Evolutionary conservation across 768 basidiomycete genomes (phyloP), one percentile per base, ranked within the genome.

Genomic region (Trametes maxima): DNA sequence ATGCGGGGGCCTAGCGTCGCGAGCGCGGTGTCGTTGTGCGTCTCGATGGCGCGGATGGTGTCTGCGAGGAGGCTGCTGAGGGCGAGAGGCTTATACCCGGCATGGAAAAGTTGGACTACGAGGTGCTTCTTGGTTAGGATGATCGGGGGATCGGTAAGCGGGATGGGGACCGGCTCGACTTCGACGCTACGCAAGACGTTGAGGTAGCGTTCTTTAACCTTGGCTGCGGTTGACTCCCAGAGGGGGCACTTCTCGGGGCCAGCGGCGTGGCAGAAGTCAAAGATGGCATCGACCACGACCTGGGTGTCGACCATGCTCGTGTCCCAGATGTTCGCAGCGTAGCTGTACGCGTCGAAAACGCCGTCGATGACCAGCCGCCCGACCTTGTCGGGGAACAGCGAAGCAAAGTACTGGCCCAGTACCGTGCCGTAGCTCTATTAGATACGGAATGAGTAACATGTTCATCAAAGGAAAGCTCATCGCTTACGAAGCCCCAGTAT

Each of bases 311-410:
- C 17, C 0, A 73, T 63, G 56, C 68, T 70, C 14, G 65, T 57
- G 47, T 56, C 65, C 69, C 70, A 71, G 6, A 52, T 43, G 17
- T 50, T 43, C 33, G 42, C 50, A 17, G 60, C 57, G 60, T 69
- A 69, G 64, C 68, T 67, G 25, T 69, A 46, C 3, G 62, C 52
- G 60, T 73, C 71, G n/a, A 57, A 67, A 4, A 73, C 71, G 40
- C 74, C 74, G 54, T 75, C 74, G 25, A 75, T 67, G 39, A 74
- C 63, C 1, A 75, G 36, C 3, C 72, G 66, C 21, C 64, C 74
- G 6, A 75, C 67, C 53, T 75, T 67, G 61, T 74, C 68, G 12
- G 74, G 74, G 60, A 70, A 75, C 66, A 74, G 73, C 1, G 74
- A 64, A 1, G 73, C 59, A 56, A 68, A 75, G 51, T 67, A 64